Evolutionary conservation across 768 basidiomycete genomes (phyloP).

Genomic region (Amyloporia xantha): DNA sequence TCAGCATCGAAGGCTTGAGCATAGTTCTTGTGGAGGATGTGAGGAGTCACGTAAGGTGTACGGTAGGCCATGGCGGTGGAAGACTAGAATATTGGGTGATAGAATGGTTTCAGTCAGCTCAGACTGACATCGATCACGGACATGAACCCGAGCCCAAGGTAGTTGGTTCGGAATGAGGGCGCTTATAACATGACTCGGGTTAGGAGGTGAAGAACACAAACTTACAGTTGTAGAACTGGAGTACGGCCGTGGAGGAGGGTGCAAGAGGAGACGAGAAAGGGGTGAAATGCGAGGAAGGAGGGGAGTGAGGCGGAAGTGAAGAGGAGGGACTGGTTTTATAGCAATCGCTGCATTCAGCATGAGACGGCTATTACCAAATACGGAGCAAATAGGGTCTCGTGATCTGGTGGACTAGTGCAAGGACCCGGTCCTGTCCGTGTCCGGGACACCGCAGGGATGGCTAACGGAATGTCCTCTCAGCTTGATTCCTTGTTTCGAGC

Average conservation of each 20-base stretch:
- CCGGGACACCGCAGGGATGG: conserved; percentile 14
- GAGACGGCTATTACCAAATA: conserved; percentile 9
- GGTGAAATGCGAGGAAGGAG: background rate
- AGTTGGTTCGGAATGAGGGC: background rate
- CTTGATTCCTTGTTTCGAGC: background rate
- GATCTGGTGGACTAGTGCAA: background rate
- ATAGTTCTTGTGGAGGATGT: conserved; percentile 84
- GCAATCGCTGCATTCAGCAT: conserved; percentile 9
- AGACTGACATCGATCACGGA: background rate
- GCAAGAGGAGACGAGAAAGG: background rate
- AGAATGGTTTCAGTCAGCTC: background rate
- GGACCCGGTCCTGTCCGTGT: conserved; percentile 16
- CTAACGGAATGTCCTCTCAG: background rate
- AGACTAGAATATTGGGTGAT: conserved; percentile 2
- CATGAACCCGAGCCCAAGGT: background rate
- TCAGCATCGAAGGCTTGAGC: conserved; percentile 70
- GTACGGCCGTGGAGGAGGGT: too few relatives aligned
- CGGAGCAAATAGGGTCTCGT: conserved; percentile 12
- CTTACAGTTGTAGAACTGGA: background rate
- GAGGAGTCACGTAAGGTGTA: conserved; percentile 83
- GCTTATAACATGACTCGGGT: background rate
- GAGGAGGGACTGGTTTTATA: conserved; percentile 14
- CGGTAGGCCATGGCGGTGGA: conserved; percentile 54
- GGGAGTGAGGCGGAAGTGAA: background rate
- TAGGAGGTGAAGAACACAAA: background rate